Evolutionary conservation across 768 basidiomycete species (phyloP), one percentile per base, ranked within the genome.

Genomic region (Rhizopogon roseolus): DNA sequence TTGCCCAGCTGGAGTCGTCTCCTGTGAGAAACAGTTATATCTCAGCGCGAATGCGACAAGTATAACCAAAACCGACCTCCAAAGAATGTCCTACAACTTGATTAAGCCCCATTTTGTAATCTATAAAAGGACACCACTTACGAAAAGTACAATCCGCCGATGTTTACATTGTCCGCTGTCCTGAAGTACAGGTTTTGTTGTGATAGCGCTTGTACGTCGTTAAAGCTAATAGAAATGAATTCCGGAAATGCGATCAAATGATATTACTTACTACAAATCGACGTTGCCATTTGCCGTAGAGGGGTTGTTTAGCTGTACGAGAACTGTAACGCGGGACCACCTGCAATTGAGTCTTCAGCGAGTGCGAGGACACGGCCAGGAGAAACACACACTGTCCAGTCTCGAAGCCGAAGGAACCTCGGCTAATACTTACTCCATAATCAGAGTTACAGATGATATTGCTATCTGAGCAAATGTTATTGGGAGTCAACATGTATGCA

Each of bases 141-240:
- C 82, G 90, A 92, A 68, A 93, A 88, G 71, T 81, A 92, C 45
- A 93, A 67, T 7, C 92, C 90, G 34, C 83, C 84, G 8, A 81
- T 77, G 8, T 71, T 64, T 25, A 93, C 70, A 25, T 69, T 67
- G 19, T 76, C 66, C 29, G 69, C 74, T 22, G 76, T 76, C 25
- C 92, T 83, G 53, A 90, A 77, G 61, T 85, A 82, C 19, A 93
- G 71, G 59, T 82, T 76, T 27, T 74, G 64, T 64, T 88, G 82
- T 41, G 78, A 71, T 13, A 90, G 64, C 3, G 79, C 88, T 43
- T 76, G 76, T 3, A 81, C 73, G 61, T 87, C 83, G 62, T 93
- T 89, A 71, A 83, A 86, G 65, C 85, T 88, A 32, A 32, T 29
- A 38, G 14, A 2, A 34, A 29, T 41, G 25, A 43, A 52, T 28